Conservation (phyloP, 2,329 filamentous ascomycete genomes). For the Fusarium sp. region DNA sequence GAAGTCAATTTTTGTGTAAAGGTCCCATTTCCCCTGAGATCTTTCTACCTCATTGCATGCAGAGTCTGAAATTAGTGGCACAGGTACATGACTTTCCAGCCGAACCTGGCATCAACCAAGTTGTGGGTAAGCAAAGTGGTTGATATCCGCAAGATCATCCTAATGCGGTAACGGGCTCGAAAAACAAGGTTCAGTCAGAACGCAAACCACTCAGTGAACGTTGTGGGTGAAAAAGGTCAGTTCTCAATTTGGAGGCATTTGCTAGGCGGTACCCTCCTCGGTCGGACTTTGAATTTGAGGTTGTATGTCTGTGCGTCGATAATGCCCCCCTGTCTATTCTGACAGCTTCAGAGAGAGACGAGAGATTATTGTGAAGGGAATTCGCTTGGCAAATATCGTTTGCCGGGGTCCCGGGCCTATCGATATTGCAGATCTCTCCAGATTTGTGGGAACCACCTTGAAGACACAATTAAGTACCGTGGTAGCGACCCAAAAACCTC, state of each 20-base stretch:
- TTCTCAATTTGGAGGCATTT: conserved; percentile 19
- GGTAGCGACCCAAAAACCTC: background rate
- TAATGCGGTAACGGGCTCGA: conserved; percentile 29
- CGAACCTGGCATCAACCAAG: conserved; percentile 21
- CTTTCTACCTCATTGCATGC: conserved; percentile 2
- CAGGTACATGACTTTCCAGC: conserved; percentile 29
- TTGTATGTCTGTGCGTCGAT: conserved; percentile 31
- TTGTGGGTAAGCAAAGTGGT: conserved; percentile 30
- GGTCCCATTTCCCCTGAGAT: conserved; percentile 1
- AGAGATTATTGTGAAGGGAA: conserved; percentile 22
- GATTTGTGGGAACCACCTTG: conserved; percentile 7
- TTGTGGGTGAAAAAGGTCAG: conserved; percentile 12
- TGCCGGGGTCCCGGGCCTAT: background rate
- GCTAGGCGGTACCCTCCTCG: conserved; percentile 19
- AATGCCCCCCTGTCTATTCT: conserved; percentile 18
- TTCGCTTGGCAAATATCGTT: conserved; percentile 13
- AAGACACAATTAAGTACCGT: background rate
- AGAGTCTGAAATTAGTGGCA: conserved; percentile 28
- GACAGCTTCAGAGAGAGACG: conserved; percentile 30
- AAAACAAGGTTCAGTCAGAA: conserved; percentile 41
- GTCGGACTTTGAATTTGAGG: conserved; percentile 14
- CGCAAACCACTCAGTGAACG: conserved; percentile 22
- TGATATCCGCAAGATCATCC: conserved; percentile 28
- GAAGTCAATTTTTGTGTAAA: conserved; percentile 7
- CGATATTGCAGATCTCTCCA: conserved; percentile 12